A percentile compares a stretch with the other conserved stretches of the same genome.
Evolutionary conservation across 176 grass and related monocot species (phyloP).

Genomic region (Dactylis glomerata): DNA sequence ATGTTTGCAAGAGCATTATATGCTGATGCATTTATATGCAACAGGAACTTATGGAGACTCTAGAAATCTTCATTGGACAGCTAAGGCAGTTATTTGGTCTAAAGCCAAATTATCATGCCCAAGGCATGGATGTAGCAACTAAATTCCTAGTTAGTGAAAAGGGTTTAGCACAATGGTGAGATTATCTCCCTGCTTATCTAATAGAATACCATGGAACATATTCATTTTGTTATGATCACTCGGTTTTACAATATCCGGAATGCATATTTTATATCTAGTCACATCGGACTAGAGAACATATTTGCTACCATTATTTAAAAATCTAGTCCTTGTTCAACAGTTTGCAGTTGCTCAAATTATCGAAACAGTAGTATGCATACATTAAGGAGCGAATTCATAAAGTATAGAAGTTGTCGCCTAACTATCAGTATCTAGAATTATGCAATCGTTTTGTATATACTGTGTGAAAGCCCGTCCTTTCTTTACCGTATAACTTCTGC

Average conservation of each 20-base stretch:
- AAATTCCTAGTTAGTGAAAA: constrained; percentile 83
- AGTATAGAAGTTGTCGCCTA: neutral
- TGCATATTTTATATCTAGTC: neutral
- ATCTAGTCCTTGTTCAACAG: neutral
- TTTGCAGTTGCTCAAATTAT: constrained; percentile 6
- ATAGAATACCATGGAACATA: neutral
- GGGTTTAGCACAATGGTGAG: constrained; percentile 88
- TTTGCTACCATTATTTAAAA: neutral
- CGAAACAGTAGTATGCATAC: neutral
- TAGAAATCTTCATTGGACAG: constrained; percentile 90
- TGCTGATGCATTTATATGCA: constrained; percentile 27
- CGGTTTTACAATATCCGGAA: neutral
- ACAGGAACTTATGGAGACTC: constrained; percentile 84
- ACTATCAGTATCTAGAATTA: constrained; percentile 8
- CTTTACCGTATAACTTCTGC: neutral
- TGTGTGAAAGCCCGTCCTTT: neutral
- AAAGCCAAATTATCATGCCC: constrained; percentile 54
- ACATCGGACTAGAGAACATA: neutral
- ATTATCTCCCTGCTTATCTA: constrained; percentile 1
- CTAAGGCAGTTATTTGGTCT: constrained; percentile 91
- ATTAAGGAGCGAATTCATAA: neutral
- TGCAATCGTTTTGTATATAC: neutral
- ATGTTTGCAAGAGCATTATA: constrained; percentile 31
- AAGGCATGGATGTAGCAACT: constrained; percentile 30
- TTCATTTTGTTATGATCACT: neutral